Conservation (phyloP, 2,329 filamentous ascomycete genomes). For the Fusarium denticulatum region DNA sequence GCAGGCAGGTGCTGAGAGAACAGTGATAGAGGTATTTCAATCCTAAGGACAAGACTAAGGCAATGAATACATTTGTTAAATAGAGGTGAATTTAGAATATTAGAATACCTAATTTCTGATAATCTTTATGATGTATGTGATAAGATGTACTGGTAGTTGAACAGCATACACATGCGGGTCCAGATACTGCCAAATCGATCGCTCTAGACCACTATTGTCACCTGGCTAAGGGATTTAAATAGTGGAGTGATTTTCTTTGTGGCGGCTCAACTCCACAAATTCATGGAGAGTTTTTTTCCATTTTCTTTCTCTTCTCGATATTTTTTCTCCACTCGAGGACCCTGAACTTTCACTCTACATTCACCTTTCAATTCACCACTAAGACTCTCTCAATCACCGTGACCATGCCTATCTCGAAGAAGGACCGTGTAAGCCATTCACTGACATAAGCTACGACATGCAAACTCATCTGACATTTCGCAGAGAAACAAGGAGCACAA, state of each 20-base stretch:
- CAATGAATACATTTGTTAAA: no score
- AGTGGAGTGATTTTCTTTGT: neutral
- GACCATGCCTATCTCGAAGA: constrained; percentile 46
- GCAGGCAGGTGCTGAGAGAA: neutral
- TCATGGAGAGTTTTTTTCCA: constrained; percentile 24
- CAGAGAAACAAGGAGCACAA: constrained; percentile 65
- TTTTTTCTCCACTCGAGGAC: constrained; percentile 5
- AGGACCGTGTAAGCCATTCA: constrained; percentile 31
- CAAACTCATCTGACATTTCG: neutral
- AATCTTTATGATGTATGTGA: no score
- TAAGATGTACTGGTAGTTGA: neutral
- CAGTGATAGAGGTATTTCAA: no score
- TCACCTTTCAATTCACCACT: neutral
- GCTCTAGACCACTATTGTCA: constrained; percentile 2
- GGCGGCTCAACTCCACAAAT: neutral
- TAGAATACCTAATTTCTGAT: neutral
- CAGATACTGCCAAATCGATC: neutral
- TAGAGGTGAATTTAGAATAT: no score
- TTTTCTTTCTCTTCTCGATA: constrained; percentile 7
- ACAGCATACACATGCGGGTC: neutral
- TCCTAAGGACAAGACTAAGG: no score
- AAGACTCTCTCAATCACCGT: neutral
- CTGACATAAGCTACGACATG: rapidly evolving
- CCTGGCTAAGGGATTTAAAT: constrained; percentile 3
- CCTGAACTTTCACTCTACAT: neutral